Evolutionary conservation across 768 basidiomycete genomes (phyloP), one percentile per base, ranked within the genome.

Genomic region (Amanita fuliginea): DNA sequence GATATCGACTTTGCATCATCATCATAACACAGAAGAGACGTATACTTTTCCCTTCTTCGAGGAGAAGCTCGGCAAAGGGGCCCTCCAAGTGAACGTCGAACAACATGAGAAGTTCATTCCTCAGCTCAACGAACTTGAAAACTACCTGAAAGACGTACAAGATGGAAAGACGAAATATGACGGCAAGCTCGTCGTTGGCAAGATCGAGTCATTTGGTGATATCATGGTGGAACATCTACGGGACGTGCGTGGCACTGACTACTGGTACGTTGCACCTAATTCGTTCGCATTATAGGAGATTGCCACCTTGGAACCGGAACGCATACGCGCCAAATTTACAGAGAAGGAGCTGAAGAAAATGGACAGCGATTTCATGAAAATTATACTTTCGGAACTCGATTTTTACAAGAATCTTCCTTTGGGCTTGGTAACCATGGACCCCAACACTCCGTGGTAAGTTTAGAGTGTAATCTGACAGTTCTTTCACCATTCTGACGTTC

Each of bases 121-220:
- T 6, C 54, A 60, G 6, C 47, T 66, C 6, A 53, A 57, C 6
- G 57, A 57, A 19, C 51, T 59, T 2, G 56, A 61, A 48, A 48
- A 41, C 16, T 62, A 62, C 19, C 68, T 81, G 51, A 70, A 79
- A 53, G 76, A 79, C 32, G 75, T 83, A 8, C 74, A 78, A 57
- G 75, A 70, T 40, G 71, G 81, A 30, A 74, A 77, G 33, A 65
- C 69, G 43, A 70, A 76, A 53, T 83, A 83, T 55, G 75, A 80
- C 52, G 59, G 55, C 0, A 37, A 53, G 9, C 32, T 49, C 11
- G 45, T 64, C n/a, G 24, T 62, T 3, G 47, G 49, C 3, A 61
- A 57, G 42, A 55, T 66, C 37, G 55, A 62, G 33, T 39, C 40
- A 6, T 66, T 66, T 30, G 54, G 55, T 2, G 66, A 65, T 19